These are phyloP conservation scores for Aspergillus glaucus DNA, from an alignment of 2,329 filamentous ascomycete genomes.

Conservation along the genomic window DNA sequence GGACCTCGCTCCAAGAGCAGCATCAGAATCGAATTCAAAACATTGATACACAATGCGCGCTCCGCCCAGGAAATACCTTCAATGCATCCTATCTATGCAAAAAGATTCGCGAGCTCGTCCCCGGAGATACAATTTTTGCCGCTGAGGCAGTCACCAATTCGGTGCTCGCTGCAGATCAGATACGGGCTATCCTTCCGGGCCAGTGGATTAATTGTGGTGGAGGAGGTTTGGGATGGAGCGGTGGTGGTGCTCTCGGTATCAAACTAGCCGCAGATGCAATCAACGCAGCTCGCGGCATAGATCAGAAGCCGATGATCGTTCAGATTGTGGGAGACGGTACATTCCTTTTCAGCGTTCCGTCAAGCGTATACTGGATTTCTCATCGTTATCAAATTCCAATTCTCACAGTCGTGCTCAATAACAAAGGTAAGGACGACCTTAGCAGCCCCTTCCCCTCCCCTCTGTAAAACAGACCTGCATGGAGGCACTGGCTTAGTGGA, in stretches of 20 bases:
- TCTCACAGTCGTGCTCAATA: constrained; percentile 60
- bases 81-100: constrained; percentile 41
- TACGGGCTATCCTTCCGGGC: neutral
- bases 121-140: constrained; percentile 61
- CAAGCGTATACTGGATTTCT: constrained; percentile 61
- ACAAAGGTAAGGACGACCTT: constrained; percentile 43
- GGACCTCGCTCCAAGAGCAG: neutral
- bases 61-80: neutral
- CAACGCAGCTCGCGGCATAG: neutral
- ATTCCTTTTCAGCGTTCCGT: constrained; percentile 58
- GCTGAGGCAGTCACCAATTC: constrained; percentile 73
- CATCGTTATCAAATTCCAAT: constrained; percentile 58
- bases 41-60: neutral
- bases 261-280: constrained; percentile 56
- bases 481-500: too few relatives aligned
- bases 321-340: constrained; percentile 55
- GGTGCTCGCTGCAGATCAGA: constrained; percentile 18
- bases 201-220: constrained; percentile 46
- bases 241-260: constrained; percentile 65
- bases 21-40: neutral
- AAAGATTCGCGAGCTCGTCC: constrained; percentile 50
- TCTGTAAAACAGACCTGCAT: neutral
- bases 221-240: constrained; percentile 71
- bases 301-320: constrained; percentile 4
- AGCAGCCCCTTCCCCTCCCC: constrained; percentile 1